Evolutionary conservation across 1,139 yeast genomes (phyloP), one percentile per base, ranked within the genome.

Genomic region (Groenewaldozyma sp.): DNA sequence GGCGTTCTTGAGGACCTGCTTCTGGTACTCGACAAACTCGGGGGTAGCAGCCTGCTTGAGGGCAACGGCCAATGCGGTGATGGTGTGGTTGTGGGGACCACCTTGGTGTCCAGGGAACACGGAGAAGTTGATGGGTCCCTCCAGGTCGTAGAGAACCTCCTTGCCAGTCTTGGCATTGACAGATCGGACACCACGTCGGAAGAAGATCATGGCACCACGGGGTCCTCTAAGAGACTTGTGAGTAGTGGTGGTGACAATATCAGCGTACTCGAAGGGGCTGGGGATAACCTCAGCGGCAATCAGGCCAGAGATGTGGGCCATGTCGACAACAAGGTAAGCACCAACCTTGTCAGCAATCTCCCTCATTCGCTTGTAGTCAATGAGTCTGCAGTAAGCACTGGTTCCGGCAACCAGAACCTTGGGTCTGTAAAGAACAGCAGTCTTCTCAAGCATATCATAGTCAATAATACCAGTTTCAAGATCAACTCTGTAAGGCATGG

Each of bases 91-190:
- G 66, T 88, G 96, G 53, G 97, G 97, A 58, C 97, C 97, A 70
- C 97, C 97, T 71, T 88, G 97, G 65, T 88, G 96, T 44, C 94
- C 97, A 53, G 97, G 97, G 83, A 88, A 88, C 33, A 88, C 96
- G 19, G 95, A 83, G 61, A 88, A 88, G 72, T 88, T 88, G 65
- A 88, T 86, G 59, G 81, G 83, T 63, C 75, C 77, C 60, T 88
- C 96, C 59, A 88, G 74, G 48, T 87, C 95, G 64, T 86, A 88
- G 44, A 71, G 70, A 45, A 83, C 72, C 66, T 86, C 94, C 67
- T 84, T 83, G 52, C 96, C 96, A 58, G 81, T 80, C 71, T 84
- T 84, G 40, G 68, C 51, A 56, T 81, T 80, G 46, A 79, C 78
- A 59, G 78, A 78, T 71, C 91, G 78, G 45, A 84, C 73, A 52